Conservation (phyloP, 768 basidiomycete genomes). For the Porphyrellus cyaneotinctus region DNA sequence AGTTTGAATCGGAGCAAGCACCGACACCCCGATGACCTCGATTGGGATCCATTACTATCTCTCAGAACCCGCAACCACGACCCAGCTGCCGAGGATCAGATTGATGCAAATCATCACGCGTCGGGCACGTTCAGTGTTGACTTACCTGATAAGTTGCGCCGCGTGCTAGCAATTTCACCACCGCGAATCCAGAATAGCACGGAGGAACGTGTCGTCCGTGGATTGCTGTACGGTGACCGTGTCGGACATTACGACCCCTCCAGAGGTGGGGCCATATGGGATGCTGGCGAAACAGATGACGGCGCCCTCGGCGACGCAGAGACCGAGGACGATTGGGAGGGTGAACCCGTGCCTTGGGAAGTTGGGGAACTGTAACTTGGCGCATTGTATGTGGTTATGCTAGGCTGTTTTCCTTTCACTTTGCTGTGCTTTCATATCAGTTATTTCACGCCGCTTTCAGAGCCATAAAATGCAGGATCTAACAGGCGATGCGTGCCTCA, state of each 20-base stretch:
- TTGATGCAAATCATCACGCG: slow-evolving; percentile 34
- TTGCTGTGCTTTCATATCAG: slow-evolving; percentile 34
- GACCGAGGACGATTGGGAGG: slow-evolving; percentile 68
- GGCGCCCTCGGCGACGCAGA: slow-evolving; percentile 40
- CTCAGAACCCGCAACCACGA: slow-evolving; percentile 24
- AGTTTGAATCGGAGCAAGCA: slow-evolving; percentile 11
- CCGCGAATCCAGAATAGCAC: slow-evolving; percentile 38
- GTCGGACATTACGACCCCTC: slow-evolving; percentile 54
- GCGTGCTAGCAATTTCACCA: slow-evolving; percentile 59
- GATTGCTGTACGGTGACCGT: slow-evolving; percentile 56
- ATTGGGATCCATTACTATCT: slow-evolving; percentile 30
- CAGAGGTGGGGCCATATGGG: slow-evolving; percentile 74
- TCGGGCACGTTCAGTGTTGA: slow-evolving; percentile 46
- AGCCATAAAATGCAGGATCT: slow-evolving; percentile 22
- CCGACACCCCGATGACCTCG: slow-evolving; percentile 17
- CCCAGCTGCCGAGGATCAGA: slow-evolving; percentile 7
- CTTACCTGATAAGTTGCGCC: slow-evolving; percentile 62
- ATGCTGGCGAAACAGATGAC: slow-evolving; percentile 59
- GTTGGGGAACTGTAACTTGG: slow-evolving; percentile 59
- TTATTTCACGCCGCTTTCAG: slow-evolving; percentile 23
- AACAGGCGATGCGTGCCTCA: slow-evolving; percentile 18
- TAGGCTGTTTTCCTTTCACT: slow-evolving; percentile 22
- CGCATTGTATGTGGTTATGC: slow-evolving; percentile 29
- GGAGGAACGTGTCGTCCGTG: slow-evolving; percentile 53
- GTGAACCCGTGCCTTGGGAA: slow-evolving; percentile 81